A percentile compares a stretch with the other conserved stretches of the same genome.
These are phyloP conservation scores for Fusarium sterilihyphosum DNA, from an alignment of 2,329 filamentous ascomycete species.

Conservation along the genomic window DNA sequence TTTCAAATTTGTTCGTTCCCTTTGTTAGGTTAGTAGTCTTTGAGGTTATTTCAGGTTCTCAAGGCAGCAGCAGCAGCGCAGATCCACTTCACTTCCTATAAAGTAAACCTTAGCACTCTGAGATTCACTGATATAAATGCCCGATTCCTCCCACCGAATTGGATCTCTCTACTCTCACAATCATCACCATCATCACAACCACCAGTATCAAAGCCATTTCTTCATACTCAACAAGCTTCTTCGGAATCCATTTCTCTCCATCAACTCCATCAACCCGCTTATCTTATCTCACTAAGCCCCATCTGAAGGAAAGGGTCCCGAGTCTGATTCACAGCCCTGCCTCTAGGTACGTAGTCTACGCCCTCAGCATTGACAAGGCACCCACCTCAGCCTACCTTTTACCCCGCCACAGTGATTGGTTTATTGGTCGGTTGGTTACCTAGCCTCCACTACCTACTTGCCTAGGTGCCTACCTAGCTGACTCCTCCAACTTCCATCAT, in stretches of 20 bases:
- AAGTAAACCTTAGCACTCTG: not conserved
- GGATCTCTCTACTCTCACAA: not conserved
- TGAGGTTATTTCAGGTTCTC: slow-evolving; percentile 2
- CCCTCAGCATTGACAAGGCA: not conserved
- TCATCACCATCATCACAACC: not conserved
- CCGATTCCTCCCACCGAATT: not conserved
- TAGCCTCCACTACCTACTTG: slow-evolving; percentile 2
- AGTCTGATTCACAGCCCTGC: slow-evolving; percentile 28
- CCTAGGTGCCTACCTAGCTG: not conserved
- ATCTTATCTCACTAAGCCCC: slow-evolving; percentile 10
- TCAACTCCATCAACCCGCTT: not conserved
- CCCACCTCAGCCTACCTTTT: slow-evolving; percentile 32
- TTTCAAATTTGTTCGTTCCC: not conserved
- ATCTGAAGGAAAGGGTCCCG: slow-evolving; percentile 16
- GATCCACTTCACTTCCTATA: slow-evolving; percentile 15
- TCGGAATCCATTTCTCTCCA: not conserved
- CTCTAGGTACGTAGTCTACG: slow-evolving; percentile 14
- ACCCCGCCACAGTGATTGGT: slow-evolving; percentile 39
- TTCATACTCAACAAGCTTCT: not conserved
- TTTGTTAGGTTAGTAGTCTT: not conserved
- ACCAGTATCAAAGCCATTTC: not conserved
- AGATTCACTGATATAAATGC: not conserved
- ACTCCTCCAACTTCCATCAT: slow-evolving; percentile 41
- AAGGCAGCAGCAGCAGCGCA: slow-evolving; percentile 35
- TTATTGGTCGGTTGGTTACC: slow-evolving; percentile 25